Evolutionary conservation across 1,139 yeast genomes (phyloP).

Genomic region (Blastobotrys apis): DNA sequence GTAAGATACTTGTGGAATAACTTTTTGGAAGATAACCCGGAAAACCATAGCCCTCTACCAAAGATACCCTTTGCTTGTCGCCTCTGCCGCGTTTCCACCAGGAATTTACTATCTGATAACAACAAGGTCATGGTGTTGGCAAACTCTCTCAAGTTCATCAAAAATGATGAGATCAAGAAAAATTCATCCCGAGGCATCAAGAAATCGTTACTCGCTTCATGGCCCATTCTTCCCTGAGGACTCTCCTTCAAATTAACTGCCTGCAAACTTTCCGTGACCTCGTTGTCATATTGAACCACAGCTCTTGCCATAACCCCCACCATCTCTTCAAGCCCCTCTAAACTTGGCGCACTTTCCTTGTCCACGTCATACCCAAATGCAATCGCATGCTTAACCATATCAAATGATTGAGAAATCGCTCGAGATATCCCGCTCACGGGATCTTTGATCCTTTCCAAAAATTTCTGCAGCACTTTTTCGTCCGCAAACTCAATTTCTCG

Average conservation of each 20-base stretch:
- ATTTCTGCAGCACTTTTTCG: slow-evolving; percentile 33
- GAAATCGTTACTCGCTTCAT: slow-evolving; percentile 19
- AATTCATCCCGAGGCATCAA: slow-evolving; percentile 46
- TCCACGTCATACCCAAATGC: slow-evolving; percentile 43
- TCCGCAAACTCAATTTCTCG: slow-evolving; percentile 40
- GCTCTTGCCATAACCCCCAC: slow-evolving; percentile 32
- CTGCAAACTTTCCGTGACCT: slow-evolving; percentile 24
- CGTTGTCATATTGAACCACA: slow-evolving; percentile 34
- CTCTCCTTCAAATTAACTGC: slow-evolving; percentile 9
- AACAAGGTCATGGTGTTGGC: slow-evolving; percentile 35
- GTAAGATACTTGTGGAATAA: slow-evolving; percentile 38
- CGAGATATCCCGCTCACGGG: slow-evolving; percentile 37
- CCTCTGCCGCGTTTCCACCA: slow-evolving; percentile 33
- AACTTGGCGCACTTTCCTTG: slow-evolving; percentile 12
- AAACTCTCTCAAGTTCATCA: slow-evolving; percentile 44
- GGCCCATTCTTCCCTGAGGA: neutral
- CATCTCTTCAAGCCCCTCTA: slow-evolving; percentile 31
- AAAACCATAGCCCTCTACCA: slow-evolving; percentile 43
- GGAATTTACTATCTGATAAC: slow-evolving; percentile 33
- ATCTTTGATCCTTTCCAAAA: slow-evolving; percentile 33
- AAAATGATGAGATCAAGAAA: slow-evolving; percentile 46
- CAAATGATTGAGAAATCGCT: slow-evolving; percentile 35
- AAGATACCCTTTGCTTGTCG: slow-evolving; percentile 37
- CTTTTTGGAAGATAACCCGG: slow-evolving; percentile 35
- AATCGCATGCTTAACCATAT: slow-evolving; percentile 34